phyloP scores from a whole-genome alignment of 768 basidiomycete species.

The Lactarius indigo region DNA sequence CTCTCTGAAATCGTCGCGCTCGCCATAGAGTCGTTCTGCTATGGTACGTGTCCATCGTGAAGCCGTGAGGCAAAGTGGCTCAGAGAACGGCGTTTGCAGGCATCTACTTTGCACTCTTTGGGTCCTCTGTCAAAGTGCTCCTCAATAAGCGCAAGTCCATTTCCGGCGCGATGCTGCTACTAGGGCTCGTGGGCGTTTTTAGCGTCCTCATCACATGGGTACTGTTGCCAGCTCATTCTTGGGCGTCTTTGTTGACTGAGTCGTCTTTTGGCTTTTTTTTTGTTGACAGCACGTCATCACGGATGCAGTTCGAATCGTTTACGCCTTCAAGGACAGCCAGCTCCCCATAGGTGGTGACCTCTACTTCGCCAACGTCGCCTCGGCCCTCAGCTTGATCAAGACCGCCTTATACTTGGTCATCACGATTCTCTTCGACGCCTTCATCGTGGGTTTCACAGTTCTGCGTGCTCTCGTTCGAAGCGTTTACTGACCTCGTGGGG shows the following conservation, averaged over 20 bases:
- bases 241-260: background rate
- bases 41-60: background rate
- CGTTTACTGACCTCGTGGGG: background rate
- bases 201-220: conserved; percentile 25
- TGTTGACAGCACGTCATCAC: conserved; percentile 28
- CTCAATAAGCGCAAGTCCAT: conserved; percentile 20
- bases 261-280: no score
- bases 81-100: background rate
- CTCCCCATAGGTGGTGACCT: conserved; percentile 18
- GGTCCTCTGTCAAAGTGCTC: conserved; percentile 13
- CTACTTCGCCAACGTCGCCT: conserved; percentile 28
- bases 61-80: background rate
- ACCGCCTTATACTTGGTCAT: conserved; percentile 27
- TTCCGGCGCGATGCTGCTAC: conserved; percentile 4
- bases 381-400: conserved; percentile 29
- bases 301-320: conserved; percentile 29
- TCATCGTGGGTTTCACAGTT: conserved; percentile 28
- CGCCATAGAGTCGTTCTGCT: conserved; percentile 21
- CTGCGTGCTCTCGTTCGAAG: background rate
- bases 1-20: conserved; percentile 23
- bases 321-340: conserved; percentile 28
- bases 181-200: conserved; percentile 15
- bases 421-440: conserved; percentile 31
- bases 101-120: conserved; percentile 15
- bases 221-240: background rate